phyloP scores from a whole-genome alignment of 225 moss, liverwort and hornwort genomes.

The Bryoerythrophyllum caledonicum region DNA sequence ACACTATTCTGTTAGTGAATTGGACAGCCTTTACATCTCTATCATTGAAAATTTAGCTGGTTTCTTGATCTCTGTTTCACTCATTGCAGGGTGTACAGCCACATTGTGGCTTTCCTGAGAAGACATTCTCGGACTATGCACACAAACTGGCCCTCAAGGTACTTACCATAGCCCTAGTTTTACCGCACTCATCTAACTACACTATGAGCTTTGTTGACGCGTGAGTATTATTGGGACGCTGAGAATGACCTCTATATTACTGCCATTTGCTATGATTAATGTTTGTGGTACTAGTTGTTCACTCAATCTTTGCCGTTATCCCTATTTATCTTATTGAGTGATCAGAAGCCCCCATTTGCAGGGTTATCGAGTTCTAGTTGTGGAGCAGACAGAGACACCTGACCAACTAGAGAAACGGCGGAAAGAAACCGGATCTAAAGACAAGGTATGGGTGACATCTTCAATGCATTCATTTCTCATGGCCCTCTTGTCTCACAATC shows the following conservation, averaged over 20 bases:
- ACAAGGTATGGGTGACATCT: slow-evolving; percentile 61
- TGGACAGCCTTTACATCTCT: not conserved
- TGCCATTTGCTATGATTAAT: slow-evolving; percentile 1
- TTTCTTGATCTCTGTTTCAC: not conserved
- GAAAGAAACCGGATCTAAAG: slow-evolving; percentile 82
- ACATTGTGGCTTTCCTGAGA: slow-evolving; percentile 99
- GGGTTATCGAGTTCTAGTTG: slow-evolving; percentile 93
- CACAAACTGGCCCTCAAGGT: slow-evolving; percentile 90
- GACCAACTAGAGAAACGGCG: slow-evolving; percentile 85
- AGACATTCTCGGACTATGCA: slow-evolving; percentile 74
- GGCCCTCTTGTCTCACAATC: not conserved
- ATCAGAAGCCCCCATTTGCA: slow-evolving; percentile 24
- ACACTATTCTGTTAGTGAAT: not conserved
- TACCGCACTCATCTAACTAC: not conserved
- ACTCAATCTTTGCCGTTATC: not conserved
- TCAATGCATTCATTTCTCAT: not conserved
- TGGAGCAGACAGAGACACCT: slow-evolving; percentile 99
- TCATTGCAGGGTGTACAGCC: slow-evolving; percentile 84
- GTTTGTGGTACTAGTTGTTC: not conserved
- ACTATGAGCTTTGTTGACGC: slow-evolving; percentile 11
- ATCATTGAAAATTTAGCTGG: slow-evolving; percentile 7
- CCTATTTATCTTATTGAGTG: not conserved
- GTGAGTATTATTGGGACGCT: slow-evolving; percentile 11
- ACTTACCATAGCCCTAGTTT: slow-evolving; percentile 19
- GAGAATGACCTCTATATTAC: not conserved